Evolutionary conservation across 176 grass and related monocot species (phyloP), one percentile per base, ranked within the genome.

Genomic region (Zizania latifolia): DNA sequence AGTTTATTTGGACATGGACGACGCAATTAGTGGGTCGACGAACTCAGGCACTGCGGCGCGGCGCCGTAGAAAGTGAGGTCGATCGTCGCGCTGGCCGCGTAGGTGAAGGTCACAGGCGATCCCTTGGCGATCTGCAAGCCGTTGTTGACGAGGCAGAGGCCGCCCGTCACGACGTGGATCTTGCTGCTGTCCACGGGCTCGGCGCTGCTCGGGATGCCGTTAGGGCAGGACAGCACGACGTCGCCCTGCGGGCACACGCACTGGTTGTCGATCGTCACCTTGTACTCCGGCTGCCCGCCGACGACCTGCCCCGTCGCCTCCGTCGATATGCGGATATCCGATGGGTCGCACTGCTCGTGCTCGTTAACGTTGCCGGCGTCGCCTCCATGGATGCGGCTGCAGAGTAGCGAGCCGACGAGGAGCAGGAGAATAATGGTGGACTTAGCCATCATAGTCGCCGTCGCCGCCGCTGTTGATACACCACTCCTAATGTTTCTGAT

Each of bases 191-290:
- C 60, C 3, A 77, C 9, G 1, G 30, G 13, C 60, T 77, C 65
- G 37, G 59, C 26, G 65, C 65, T 68, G 53, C 17, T 2, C 1
- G 65, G 37, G 37, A 80, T 35, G 65, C 53, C 50, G 53, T 23
- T 19, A 6, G 8, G 38, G 53, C 77, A 80, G 53, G 2, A 53
- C 28, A 80, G 17, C 17, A 17, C 9, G 1, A 80, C 55, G 65
- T 80, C 55, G 5, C 12, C 38, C 77, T 80, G 19, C 37, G 77
- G 53, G 77, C 65, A 70, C 7, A 21, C 4, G 65, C 77, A 80
- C 51, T 2, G 26, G 64, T 79, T 79, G 26, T 19, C 24, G 51
- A 79, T 17, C 16, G 63, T 79, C 50, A 79, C 77, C 77, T 7
- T 10, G 77, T 31, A 79, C 77, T 79, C 35, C 64, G 64, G 76